A percentile compares a stretch with the other conserved stretches of the same genome.
Conservation (phyloP, 1,284 basidiomycete genomes). For the Uromyces viciae-fabae region DNA sequence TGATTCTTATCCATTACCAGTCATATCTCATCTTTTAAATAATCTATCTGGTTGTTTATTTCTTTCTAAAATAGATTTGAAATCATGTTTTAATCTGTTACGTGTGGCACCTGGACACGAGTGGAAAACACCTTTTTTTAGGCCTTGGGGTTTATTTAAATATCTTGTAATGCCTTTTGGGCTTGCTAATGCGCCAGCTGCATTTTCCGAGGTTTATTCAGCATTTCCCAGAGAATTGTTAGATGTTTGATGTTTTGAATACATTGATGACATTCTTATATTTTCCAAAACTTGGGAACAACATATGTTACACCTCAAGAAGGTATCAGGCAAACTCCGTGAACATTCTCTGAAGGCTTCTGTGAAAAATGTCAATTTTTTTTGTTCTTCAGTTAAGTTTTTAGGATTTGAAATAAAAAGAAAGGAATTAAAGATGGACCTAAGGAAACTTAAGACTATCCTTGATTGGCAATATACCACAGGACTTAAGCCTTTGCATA, state of each 20-base stretch:
- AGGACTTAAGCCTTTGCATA: neutral
- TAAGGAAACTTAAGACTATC: neutral
- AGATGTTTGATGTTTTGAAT: constrained; percentile 52
- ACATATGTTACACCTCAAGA: constrained; percentile 9
- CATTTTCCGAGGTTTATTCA: constrained; percentile 43
- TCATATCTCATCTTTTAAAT: neutral
- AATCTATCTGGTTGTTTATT: constrained; percentile 24
- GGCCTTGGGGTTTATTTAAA: constrained; percentile 56
- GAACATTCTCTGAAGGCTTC: neutral
- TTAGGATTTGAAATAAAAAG: constrained; percentile 19
- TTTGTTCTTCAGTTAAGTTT: neutral
- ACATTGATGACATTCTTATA: constrained; percentile 56
- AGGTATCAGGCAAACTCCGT: neutral
- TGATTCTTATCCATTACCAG: constrained; percentile 41
- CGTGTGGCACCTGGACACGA: constrained; percentile 51
- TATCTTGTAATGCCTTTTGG: constrained; percentile 58
- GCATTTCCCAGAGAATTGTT: constrained; percentile 48
- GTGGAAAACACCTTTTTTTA: constrained; percentile 57
- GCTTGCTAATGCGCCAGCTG: constrained; percentile 56
- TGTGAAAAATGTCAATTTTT: neutral
- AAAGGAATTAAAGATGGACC: neutral
- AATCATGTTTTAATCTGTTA: constrained; percentile 52
- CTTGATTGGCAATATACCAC: neutral
- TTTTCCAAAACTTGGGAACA: constrained; percentile 57
- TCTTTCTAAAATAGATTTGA: constrained; percentile 52